Base-by-base conservation (phyloP, 2,329 filamentous ascomycete genomes). In the Paraphaeosphaeria sporulosa region DNA sequence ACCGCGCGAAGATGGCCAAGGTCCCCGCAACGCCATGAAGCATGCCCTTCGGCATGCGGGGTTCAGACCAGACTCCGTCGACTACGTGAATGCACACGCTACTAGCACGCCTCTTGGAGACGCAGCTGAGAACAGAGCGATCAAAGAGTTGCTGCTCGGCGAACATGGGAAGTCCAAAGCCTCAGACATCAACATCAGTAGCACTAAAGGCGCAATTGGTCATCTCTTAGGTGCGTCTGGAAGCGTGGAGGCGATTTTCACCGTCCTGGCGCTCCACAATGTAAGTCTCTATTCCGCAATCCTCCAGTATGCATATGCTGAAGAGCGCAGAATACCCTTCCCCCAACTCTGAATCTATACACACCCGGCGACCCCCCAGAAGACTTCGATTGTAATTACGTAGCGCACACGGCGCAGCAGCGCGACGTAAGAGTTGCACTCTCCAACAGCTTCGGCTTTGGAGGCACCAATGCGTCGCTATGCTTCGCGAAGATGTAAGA, bases 401-500 rank as follows among this genome's bases (percentile, higher is more conserved):
- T 97, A 3, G 87, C 93, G 0, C 83, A 88, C 4, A 73, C 82
- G 48, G 85, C 93, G 0, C 94, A 97, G 77, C 78, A 90, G 55
- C 89, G 87, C 65, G 75, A 83, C 2, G 87, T 98, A 12, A 81
- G 87, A 59, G 89, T 94, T 23, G 92, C 91, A 5, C 71, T 99
- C 59, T 95, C 92, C 3, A 99, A 99, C 73, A 98, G 94, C 75
- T 99, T 99, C 80, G 95, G 95, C 0, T 99, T 99, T 80, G 95
- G 95, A 12, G 95, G 95, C 17, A 98, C 94, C 1, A 99, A 99
- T 80, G 94, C 94, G 44, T 93, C 89, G 56, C 81, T 99, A 40
- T 93, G 93, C 55, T 94, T 98, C 70, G 85, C 85, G 8, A 84
- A 81, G 65, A 56, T 74, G 59, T 79, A 74, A 54, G 27, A 50